A percentile compares a stretch with the other conserved stretches of the same genome.
Conservation (phyloP, 2,329 filamentous ascomycete genomes). For the Madurella mycetomatis region DNA sequence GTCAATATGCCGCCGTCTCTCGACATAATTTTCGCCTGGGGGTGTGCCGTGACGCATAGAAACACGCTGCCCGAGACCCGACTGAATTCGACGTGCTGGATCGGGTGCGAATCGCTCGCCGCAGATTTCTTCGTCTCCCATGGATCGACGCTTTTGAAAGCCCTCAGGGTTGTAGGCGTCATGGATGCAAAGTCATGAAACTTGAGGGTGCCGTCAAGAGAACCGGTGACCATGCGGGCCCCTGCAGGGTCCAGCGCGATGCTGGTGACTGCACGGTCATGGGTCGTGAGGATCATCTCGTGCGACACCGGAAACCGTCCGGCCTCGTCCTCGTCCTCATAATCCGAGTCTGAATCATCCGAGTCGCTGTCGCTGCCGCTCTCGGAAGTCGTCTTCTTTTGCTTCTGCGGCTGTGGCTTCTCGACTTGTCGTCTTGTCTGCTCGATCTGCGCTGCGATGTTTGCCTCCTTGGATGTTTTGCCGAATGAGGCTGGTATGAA, state of each 20-base stretch:
- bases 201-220: slow-evolving; percentile 85
- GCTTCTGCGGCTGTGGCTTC: slow-evolving; percentile 32
- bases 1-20: slow-evolving; percentile 81
- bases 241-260: slow-evolving; percentile 82
- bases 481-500: slow-evolving; percentile 84
- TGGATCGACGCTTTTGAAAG: slow-evolving; percentile 89
- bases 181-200: slow-evolving; percentile 94
- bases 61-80: slow-evolving; percentile 74
- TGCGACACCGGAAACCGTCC: slow-evolving; percentile 92
- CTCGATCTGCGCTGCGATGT: slow-evolving; percentile 77
- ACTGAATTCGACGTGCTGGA: slow-evolving; percentile 85
- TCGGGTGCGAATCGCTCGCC: slow-evolving; percentile 76
- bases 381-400: slow-evolving; percentile 34
- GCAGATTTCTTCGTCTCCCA: slow-evolving; percentile 68
- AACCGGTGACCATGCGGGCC: slow-evolving; percentile 80
- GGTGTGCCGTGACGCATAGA: slow-evolving; percentile 81
- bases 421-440: slow-evolving; percentile 61
- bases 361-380: slow-evolving; percentile 45
- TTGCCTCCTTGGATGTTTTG: slow-evolving; percentile 68
- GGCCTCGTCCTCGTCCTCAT: slow-evolving; percentile 69
- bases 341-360: slow-evolving; percentile 50
- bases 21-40: slow-evolving; percentile 83
- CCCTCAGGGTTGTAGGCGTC: slow-evolving; percentile 88
- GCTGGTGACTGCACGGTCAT: slow-evolving; percentile 81
- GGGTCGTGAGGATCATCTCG: slow-evolving; percentile 87